Evolutionary conservation across 176 grass and related monocot species (phyloP).

Genomic region (Puccinellia tenuiflora): DNA sequence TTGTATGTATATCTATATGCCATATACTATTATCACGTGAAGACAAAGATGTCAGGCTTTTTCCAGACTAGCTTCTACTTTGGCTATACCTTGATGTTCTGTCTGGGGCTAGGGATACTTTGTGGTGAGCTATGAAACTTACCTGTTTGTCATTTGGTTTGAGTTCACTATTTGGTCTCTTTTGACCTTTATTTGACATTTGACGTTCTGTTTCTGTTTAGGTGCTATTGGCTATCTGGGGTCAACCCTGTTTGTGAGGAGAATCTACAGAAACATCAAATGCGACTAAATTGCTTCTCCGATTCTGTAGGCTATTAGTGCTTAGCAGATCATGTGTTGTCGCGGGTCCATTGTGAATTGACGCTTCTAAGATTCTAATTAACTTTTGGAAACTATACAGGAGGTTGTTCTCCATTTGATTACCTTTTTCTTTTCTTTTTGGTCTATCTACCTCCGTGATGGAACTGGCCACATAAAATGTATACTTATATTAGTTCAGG

Average conservation of each 20-base stretch:
- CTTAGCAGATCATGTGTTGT: constrained; percentile 20
- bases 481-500: constrained; percentile 59
- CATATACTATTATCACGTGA: constrained; percentile 90
- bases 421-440: constrained; percentile 25
- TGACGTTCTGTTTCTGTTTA: constrained; percentile 27
- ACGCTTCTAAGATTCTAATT: constrained; percentile 41
- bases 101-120: constrained; percentile 86
- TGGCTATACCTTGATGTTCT: constrained; percentile 98
- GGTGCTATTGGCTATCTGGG: constrained; percentile 96
- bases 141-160: constrained; percentile 12
- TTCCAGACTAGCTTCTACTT: constrained; percentile 99
- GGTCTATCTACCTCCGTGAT: constrained; percentile 23
- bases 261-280: constrained; percentile 99
- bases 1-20: constrained; percentile 94
- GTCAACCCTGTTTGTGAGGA: constrained; percentile 89
- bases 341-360: constrained; percentile 15
- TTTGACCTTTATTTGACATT: not conserved
- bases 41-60: constrained; percentile 99
- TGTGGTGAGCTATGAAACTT: constrained; percentile 63
- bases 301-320: constrained; percentile 26
- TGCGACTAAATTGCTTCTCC: constrained; percentile 64
- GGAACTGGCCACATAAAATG: constrained; percentile 45
- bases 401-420: constrained; percentile 37
- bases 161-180: not conserved
- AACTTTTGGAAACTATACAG: constrained; percentile 49